A percentile compares a stretch with the other conserved stretches of the same genome.
phyloP scores from a whole-genome alignment of 306 rosid species.

The Arachis hypogaea region DNA sequence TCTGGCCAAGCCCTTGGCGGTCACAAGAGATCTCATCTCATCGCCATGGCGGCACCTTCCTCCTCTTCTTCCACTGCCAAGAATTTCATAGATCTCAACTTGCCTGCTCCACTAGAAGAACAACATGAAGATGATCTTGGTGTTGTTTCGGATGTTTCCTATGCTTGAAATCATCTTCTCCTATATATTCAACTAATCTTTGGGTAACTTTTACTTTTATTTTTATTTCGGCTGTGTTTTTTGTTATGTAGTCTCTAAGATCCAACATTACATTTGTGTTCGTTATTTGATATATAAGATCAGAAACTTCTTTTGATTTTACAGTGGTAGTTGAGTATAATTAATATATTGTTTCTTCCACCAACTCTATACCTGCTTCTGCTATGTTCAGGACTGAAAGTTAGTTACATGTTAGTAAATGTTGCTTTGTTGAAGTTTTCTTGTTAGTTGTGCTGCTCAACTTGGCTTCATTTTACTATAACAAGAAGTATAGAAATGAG shows the following conservation, averaged over 20 bases:
- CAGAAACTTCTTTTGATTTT: slow-evolving; percentile 45
- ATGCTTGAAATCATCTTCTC: slow-evolving; percentile 45
- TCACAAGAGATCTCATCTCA: slow-evolving; percentile 83
- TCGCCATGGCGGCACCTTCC: slow-evolving; percentile 22
- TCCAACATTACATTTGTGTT: slow-evolving; percentile 8
- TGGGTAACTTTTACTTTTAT: slow-evolving; percentile 6
- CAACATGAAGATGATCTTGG: slow-evolving; percentile 37
- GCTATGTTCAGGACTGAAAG: background rate
- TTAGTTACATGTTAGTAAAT: slow-evolving; percentile 11
- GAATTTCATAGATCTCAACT: slow-evolving; percentile 75
- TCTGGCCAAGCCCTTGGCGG: slow-evolving; percentile 98
- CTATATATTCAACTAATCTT: background rate
- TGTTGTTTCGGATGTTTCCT: slow-evolving; percentile 72
- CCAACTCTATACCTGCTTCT: slow-evolving; percentile 20
- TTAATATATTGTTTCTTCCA: slow-evolving; percentile 27
- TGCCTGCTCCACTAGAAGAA: slow-evolving; percentile 70
- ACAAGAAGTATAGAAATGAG: background rate
- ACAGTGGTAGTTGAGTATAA: slow-evolving; percentile 38
- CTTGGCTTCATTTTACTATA: slow-evolving; percentile 10
- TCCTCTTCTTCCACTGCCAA: slow-evolving; percentile 24
- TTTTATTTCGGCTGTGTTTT: background rate
- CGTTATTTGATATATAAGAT: slow-evolving; percentile 33
- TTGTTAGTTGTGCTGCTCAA: slow-evolving; percentile 4
- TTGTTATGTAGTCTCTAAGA: background rate
- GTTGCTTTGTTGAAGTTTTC: slow-evolving; percentile 27